Percentiles rank a stretch among this genome's conserved stretches.
Evolutionary conservation across 306 rosid genomes (phyloP).

Genomic region (Vigna angularis): DNA sequence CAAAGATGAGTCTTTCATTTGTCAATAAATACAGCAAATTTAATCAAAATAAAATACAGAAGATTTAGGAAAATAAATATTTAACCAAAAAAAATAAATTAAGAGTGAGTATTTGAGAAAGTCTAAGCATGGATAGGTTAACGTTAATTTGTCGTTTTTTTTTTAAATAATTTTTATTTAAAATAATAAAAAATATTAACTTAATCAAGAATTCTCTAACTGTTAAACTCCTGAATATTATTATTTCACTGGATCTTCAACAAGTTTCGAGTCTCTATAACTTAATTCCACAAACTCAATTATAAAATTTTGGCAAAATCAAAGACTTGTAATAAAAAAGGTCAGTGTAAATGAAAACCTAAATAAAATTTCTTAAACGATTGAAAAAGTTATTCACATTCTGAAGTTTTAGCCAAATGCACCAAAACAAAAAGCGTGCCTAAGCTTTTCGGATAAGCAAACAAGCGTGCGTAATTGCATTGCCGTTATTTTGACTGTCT

Average conservation of each 20-base stretch:
- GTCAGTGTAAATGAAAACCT: too few species aligned
- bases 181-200: not conserved
- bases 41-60: not conserved
- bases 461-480: not conserved
- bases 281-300: too few species aligned
- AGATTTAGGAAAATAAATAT: too few species aligned
- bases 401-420: not conserved
- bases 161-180: not conserved
- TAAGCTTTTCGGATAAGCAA: not conserved
- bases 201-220: too few species aligned
- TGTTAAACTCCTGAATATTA: too few species aligned
- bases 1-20: not conserved
- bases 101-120: not conserved
- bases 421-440: not conserved
- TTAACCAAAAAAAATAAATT: too few species aligned
- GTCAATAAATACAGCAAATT: not conserved
- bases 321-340: too few species aligned
- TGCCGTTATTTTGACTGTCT: slow-evolving; percentile 9
- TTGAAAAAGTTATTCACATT: not conserved
- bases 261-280: too few species aligned
- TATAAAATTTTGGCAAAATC: too few species aligned
- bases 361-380: too few species aligned
- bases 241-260: too few species aligned
- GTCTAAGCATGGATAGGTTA: not conserved
- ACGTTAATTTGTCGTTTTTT: not conserved